Conservation (phyloP, 352 stramenopile genomes). For the Pythium biforme region DNA sequence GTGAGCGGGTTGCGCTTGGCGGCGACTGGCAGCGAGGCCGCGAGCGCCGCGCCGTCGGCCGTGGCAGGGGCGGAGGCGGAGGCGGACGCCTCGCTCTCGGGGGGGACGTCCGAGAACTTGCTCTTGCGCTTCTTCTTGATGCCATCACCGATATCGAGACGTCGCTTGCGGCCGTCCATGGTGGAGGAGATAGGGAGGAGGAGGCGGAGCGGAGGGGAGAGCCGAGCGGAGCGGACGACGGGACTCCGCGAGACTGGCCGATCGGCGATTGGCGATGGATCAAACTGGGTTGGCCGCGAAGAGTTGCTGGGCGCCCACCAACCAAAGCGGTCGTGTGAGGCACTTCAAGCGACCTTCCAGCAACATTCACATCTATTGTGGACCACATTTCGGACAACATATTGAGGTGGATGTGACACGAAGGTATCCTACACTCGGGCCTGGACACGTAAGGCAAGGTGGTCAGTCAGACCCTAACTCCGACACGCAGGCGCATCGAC, state of each 20-base stretch:
- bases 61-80: background rate
- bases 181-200: background rate
- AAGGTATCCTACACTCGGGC: background rate
- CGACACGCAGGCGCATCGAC: background rate
- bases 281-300: conserved; percentile 1
- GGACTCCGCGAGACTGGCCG: no score
- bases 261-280: background rate
- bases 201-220: background rate
- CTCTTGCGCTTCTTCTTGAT: conserved; percentile 68
- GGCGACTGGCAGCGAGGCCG: background rate
- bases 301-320: conserved; percentile 11
- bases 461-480: background rate
- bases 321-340: background rate
- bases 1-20: conserved; percentile 91
- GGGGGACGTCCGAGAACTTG: conserved; percentile 70
- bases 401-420: background rate
- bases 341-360: conserved; percentile 3
- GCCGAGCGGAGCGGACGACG: no score
- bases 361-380: background rate
- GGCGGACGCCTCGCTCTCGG: conserved; percentile 1
- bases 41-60: background rate
- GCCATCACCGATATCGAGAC: conserved; percentile 56
- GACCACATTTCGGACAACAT: conserved; percentile 4
- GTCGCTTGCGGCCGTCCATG: conserved; percentile 71
- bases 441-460: background rate